phyloP scores from a whole-genome alignment of 495 filamentous ascomycete species.

The Podospora pseudocomata region DNA sequence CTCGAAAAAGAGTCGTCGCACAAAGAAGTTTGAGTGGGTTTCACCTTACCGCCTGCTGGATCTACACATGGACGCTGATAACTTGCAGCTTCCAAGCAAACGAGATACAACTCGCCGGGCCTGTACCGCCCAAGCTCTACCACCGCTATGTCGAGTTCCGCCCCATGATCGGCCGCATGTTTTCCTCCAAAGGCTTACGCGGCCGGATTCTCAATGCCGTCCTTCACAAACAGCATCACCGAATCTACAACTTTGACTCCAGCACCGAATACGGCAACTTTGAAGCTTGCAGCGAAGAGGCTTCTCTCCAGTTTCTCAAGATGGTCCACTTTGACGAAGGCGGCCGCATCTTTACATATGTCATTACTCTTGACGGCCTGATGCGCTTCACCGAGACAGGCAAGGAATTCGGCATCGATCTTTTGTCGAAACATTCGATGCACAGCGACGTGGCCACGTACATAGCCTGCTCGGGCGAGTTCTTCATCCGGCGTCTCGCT shows the following conservation, averaged over 20 bases:
- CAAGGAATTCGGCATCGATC: slow-evolving; percentile 88
- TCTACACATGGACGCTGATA: slow-evolving; percentile 9
- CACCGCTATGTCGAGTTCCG: slow-evolving; percentile 91
- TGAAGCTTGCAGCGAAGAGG: slow-evolving; percentile 50
- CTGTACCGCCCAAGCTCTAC: slow-evolving; percentile 72
- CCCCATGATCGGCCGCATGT: slow-evolving; percentile 87
- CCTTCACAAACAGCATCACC: slow-evolving; percentile 82
- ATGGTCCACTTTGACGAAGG: slow-evolving; percentile 83
- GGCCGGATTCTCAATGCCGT: slow-evolving; percentile 77
- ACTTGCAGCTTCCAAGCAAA: slow-evolving; percentile 79
- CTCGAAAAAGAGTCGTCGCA: slow-evolving; percentile 37
- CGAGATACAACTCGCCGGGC: slow-evolving; percentile 81
- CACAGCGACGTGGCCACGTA: slow-evolving; percentile 87
- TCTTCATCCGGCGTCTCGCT: slow-evolving; percentile 72
- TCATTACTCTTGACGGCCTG: slow-evolving; percentile 80
- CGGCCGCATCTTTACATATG: slow-evolving; percentile 84
- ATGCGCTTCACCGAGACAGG: slow-evolving; percentile 92
- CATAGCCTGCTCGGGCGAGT: slow-evolving; percentile 88
- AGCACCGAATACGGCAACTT: slow-evolving; percentile 63
- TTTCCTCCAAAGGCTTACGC: slow-evolving; percentile 67
- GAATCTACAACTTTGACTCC: slow-evolving; percentile 82
- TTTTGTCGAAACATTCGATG: slow-evolving; percentile 92
- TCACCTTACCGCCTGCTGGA: not conserved
- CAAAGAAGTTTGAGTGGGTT: slow-evolving; percentile 71
- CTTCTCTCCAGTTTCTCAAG: slow-evolving; percentile 75